A percentile compares a stretch with the other conserved stretches of the same genome.
These are phyloP conservation scores for Punica granatum DNA, from an alignment of 345 rosid species.

Conservation along the genomic window DNA sequence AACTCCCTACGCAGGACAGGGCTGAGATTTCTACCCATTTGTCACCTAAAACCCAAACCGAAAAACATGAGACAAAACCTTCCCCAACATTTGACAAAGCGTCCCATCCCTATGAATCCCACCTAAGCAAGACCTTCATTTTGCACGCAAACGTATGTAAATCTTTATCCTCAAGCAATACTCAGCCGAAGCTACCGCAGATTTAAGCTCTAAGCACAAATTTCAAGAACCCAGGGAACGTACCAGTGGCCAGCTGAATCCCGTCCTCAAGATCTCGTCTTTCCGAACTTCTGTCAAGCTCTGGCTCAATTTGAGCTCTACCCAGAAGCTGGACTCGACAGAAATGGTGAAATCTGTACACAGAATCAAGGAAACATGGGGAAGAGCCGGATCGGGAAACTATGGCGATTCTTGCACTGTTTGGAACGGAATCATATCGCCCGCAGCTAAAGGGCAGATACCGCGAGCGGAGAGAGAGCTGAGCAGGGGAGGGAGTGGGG, in stretches of 20 bases:
- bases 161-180: neutral
- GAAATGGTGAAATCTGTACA: neutral
- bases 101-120: neutral
- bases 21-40: slow-evolving; percentile 37
- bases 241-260: neutral
- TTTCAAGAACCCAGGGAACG: neutral
- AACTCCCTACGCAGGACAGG: slow-evolving; percentile 61
- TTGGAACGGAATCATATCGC: neutral
- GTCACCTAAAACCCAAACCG: neutral
- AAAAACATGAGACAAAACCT: neutral
- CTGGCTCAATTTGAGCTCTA: neutral
- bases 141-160: neutral
- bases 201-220: neutral
- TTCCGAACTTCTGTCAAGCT: neutral
- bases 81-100: neutral
- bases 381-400: neutral
- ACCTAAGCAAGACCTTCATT: neutral
- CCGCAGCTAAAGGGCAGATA: neutral
- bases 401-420: neutral
- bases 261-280: neutral
- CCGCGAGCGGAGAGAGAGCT: neutral
- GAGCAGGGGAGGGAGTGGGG: neutral
- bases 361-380: neutral
- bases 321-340: neutral
- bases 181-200: neutral